Conservation (phyloP, 202 grass and related monocot genomes). For the Panicum hallii region DNA sequence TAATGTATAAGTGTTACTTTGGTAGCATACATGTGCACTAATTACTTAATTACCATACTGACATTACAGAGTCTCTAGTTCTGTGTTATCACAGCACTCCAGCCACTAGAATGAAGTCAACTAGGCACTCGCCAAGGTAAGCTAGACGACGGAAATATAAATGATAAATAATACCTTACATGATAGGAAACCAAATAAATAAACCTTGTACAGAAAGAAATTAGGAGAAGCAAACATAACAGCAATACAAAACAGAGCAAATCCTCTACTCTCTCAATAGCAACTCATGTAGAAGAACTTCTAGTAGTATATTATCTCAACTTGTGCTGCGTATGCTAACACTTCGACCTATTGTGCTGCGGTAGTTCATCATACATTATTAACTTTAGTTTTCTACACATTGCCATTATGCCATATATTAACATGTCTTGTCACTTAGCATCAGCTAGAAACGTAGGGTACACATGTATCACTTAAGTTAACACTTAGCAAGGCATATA, state of each 20-base stretch:
- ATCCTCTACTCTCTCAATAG: background rate
- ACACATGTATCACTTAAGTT: background rate
- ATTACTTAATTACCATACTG: background rate
- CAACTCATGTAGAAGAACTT: background rate
- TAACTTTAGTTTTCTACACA: background rate
- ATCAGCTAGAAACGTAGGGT: background rate
- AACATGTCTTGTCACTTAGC: background rate
- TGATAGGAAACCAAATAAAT: background rate
- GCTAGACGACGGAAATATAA: background rate
- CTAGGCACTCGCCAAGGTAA: background rate
- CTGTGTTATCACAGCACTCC: background rate
- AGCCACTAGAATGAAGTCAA: background rate
- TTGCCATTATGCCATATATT: background rate
- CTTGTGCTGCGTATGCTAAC: background rate
- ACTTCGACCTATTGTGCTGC: background rate
- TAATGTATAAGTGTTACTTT: background rate
- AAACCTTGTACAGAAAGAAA: background rate
- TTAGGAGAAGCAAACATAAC: constrained; percentile 5
- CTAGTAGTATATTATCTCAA: background rate
- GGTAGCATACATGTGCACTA: background rate
- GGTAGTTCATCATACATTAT: background rate
- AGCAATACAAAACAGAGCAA: background rate
- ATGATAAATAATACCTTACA: background rate
- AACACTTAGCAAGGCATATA: background rate
- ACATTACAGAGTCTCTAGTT: background rate